phyloP scores from a whole-genome alignment of 2,329 filamentous ascomycete species.

The Microsporum ferrugineum region DNA sequence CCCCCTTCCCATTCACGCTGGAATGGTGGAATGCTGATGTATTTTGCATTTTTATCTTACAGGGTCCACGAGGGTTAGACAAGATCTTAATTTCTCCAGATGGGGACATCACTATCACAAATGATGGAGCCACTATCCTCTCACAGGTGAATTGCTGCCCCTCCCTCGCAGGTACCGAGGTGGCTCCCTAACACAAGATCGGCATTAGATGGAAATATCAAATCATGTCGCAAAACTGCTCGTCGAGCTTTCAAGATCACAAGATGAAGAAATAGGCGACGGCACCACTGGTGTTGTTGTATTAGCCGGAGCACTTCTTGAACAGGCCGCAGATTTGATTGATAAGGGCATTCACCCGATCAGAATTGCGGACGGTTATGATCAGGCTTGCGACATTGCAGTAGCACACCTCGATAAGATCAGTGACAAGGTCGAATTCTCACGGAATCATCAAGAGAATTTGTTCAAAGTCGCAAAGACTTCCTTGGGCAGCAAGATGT shows the following conservation, averaged over 20 bases:
- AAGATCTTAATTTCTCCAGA: slow-evolving; percentile 98
- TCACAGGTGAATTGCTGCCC: slow-evolving; percentile 45
- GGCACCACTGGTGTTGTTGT: slow-evolving; percentile 97
- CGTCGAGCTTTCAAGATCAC: slow-evolving; percentile 94
- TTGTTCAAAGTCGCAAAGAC: slow-evolving; percentile 91
- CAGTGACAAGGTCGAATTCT: slow-evolving; percentile 81
- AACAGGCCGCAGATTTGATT: slow-evolving; percentile 94
- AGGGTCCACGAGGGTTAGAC: slow-evolving; percentile 87
- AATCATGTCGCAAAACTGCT: slow-evolving; percentile 97
- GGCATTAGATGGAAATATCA: slow-evolving; percentile 79
- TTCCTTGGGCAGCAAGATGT: slow-evolving; percentile 92
- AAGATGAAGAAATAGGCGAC: slow-evolving; percentile 97
- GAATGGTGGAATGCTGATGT: neutral
- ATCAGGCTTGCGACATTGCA: slow-evolving; percentile 93
- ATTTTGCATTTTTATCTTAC: slow-evolving; percentile 6
- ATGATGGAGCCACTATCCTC: slow-evolving; percentile 95
- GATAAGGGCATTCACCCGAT: slow-evolving; percentile 99
- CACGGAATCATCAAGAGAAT: slow-evolving; percentile 67
- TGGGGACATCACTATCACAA: slow-evolving; percentile 97
- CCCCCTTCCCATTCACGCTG: neutral
- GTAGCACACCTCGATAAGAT: slow-evolving; percentile 86
- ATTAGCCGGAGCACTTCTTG: slow-evolving; percentile 81
- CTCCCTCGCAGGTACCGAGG: neutral
- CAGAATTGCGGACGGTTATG: slow-evolving; percentile 94
- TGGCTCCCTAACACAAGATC: slow-evolving; percentile 4